phyloP scores from a whole-genome alignment of 2,329 filamentous ascomycete species.

The Ceratocystis cacaofunesta region DNA sequence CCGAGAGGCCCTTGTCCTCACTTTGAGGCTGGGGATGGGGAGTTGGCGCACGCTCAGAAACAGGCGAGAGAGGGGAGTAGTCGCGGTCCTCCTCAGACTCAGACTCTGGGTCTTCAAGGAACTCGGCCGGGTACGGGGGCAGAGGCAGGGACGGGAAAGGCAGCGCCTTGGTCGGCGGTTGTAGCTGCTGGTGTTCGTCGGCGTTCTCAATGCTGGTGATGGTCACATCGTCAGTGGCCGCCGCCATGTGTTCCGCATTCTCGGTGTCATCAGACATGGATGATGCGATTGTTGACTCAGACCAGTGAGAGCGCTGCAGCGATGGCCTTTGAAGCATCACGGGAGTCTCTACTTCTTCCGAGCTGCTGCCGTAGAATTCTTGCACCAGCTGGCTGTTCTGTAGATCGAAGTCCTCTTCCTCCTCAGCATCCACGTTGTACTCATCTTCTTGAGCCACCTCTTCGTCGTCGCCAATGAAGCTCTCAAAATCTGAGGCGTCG shows the following conservation, averaged over 20 bases:
- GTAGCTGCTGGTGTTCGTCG: slow-evolving; percentile 13
- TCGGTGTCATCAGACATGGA: slow-evolving; percentile 6
- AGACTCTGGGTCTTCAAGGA: slow-evolving; percentile 12
- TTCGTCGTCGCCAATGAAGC: neutral
- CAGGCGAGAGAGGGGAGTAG: slow-evolving; percentile 11
- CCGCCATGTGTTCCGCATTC: slow-evolving; percentile 15
- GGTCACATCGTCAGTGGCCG: slow-evolving; percentile 11
- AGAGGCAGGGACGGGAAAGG: slow-evolving; percentile 6
- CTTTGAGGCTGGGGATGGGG: slow-evolving; percentile 13
- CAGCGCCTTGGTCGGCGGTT: slow-evolving; percentile 7
- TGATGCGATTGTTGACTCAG: slow-evolving; percentile 19
- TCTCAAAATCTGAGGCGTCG: slow-evolving; percentile 6
- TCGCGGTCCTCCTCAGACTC: slow-evolving; percentile 15
- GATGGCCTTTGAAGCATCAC: neutral
- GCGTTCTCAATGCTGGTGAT: slow-evolving; percentile 13
- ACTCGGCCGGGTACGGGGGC: slow-evolving; percentile 4
- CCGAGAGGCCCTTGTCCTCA: neutral
- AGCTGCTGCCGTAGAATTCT: slow-evolving; percentile 7
- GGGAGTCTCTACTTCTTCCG: neutral
- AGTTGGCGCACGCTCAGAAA: slow-evolving; percentile 9
- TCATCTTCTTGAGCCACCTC: neutral
- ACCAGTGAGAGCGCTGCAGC: slow-evolving; percentile 20
- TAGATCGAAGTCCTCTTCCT: slow-evolving; percentile 10
- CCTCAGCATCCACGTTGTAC: neutral
- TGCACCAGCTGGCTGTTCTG: slow-evolving; percentile 13